Evolutionary conservation across 192 early-diverging fungal genomes (phyloP).

Genomic region (Entophlyctis luteolus): DNA sequence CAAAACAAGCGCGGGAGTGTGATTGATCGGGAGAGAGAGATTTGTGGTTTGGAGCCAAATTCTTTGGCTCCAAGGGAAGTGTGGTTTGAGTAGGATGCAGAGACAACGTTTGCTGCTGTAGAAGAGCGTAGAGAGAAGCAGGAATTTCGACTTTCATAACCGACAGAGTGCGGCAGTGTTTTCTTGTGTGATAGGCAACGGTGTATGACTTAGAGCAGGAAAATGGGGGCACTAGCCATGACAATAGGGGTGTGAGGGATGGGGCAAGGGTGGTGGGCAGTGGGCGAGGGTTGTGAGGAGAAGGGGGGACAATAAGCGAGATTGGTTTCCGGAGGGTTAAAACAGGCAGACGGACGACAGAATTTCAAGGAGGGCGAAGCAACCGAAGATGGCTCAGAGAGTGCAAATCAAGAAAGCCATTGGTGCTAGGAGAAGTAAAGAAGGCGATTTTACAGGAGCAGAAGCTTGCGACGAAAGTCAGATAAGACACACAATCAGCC

Average conservation of each 20-base stretch:
- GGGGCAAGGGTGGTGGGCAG: background rate
- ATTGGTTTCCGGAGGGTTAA: background rate
- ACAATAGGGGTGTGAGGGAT: background rate
- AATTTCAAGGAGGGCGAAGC: conserved; percentile 22
- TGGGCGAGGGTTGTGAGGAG: background rate
- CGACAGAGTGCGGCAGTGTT: background rate
- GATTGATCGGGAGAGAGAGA: background rate
- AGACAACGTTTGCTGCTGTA: conserved; percentile 20
- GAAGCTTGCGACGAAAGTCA: background rate
- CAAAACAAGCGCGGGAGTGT: conserved; percentile 26
- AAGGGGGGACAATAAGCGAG: conserved; percentile 11
- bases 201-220: background rate
- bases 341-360: background rate
- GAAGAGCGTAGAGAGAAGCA: conserved; percentile 26
- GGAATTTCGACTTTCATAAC: conserved; percentile 32
- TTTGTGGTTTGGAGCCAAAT: conserved; percentile 3
- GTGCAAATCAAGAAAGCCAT: conserved; percentile 24
- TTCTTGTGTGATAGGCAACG: background rate
- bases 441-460: conserved; percentile 15
- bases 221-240: no score
- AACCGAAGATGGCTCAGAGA: conserved; percentile 8
- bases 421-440: background rate
- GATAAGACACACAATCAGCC: no score
- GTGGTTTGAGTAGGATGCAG: background rate
- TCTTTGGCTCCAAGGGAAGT: background rate